Evolutionary conservation across 2,329 filamentous ascomycete species (phyloP).

Genomic region (Teratosphaeria viscida): DNA sequence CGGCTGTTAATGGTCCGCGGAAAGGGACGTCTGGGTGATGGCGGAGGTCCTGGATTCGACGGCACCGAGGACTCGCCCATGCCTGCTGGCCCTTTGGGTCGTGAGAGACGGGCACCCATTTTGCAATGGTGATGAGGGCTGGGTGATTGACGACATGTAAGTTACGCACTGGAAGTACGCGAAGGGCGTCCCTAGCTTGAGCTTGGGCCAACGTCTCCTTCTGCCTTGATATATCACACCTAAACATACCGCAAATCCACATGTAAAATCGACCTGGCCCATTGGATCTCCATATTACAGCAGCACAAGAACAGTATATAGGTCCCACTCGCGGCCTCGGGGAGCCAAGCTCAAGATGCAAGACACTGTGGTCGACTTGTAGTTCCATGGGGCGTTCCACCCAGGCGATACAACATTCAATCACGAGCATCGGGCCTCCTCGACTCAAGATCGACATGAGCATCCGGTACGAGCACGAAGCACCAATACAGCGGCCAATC

Average conservation of each 20-base stretch:
- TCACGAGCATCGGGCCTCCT: no score
- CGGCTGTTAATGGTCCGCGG: conserved; percentile 23
- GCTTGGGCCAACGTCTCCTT: background rate
- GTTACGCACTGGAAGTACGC: background rate
- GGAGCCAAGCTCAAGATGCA: no score
- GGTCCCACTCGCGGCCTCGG: no score
- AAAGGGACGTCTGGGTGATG: conserved; percentile 22
- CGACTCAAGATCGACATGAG: no score
- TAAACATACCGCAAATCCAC: background rate
- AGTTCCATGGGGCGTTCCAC: no score
- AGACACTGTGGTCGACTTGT: no score
- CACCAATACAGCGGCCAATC: no score
- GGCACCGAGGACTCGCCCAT: conserved; percentile 31
- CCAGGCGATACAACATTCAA: no score
- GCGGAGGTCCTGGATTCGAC: conserved; percentile 21
- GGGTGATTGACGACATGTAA: background rate
- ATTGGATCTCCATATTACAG: background rate
- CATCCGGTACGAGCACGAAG: no score
- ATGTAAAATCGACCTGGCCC: background rate
- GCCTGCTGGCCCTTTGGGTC: conserved; percentile 33
- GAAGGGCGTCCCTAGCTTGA: background rate
- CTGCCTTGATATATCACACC: background rate
- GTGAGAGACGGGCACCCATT: conserved; percentile 39
- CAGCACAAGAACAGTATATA: no score
- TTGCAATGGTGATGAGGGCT: background rate